Base-by-base conservation (phyloP, 805 yeast species). In the Metschnikowia proteae region DNA sequence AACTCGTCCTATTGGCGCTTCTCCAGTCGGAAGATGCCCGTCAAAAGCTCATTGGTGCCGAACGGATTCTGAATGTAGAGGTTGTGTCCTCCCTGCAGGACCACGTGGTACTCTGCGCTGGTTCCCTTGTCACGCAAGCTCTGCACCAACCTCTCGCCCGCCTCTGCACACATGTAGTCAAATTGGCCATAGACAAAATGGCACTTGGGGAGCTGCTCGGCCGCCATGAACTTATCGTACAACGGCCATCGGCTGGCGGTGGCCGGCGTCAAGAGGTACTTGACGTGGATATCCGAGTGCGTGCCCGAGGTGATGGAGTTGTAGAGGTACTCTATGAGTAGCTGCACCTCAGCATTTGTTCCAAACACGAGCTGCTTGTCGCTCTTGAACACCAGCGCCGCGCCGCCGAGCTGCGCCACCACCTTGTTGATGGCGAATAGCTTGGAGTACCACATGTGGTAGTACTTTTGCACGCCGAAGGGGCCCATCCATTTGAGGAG, bases 161-260 rank as follows among this genome's bases (percentile, higher is more conserved):
- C 84, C 36, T 70, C 73, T 1, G 74, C 64, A 58, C 81, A 76
- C 94, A 86, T 86, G 74, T 87, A 86, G 60, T 87, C 95, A 53
- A 73, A 79, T 53, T 82, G 79, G 0, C 94, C 95, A 62, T 85
- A 87, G 6, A 78, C 58, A 63, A 81, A 68, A 55, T 81, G 61
- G 2, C 76, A 68, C 9, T 58, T 9, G 55, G 49, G 22, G 75
- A 63, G 10, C 4, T 17, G 33, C 2, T 35, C 17, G 6, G 57
- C 50, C 5, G 31, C 10, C n/a, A 44, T 45, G 33, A 82, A 63
- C 49, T 83, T 76, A 60, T 86, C 91, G 56, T 76, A 64, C 47
- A 86, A 72, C 1, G 95, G 94, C 61, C 78, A 78, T 50, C 78
- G 78, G 23, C 86, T 85, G 4, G 82, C 75, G 11, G 84, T 70